Base-by-base conservation (phyloP, 805 yeast genomes). In the Myxozyma lipomycoides region DNA sequence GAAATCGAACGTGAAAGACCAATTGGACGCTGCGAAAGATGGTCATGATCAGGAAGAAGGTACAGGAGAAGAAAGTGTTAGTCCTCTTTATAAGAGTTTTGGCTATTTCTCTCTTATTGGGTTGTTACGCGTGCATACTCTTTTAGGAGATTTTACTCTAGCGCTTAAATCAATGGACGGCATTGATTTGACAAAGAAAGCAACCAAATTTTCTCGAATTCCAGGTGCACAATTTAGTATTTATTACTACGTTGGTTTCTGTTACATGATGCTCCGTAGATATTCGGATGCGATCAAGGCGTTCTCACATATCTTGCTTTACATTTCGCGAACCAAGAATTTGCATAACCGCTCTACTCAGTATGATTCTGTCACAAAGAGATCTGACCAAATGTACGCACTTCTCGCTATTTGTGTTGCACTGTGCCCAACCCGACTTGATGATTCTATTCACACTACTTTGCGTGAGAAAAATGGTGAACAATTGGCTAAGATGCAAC, bases 341-440 rank as follows among this genome's bases (percentile, higher is more conserved):
- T 67, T 72, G 62, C 62, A 57, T 40, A 68, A 69, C 56, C 67
- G 66, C 39, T 64, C 73, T 15, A 74, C 74, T 4, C 77, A 73
- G 60, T 75, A 71, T 57, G 78, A 76, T 60, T 61, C 69, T 38
- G 71, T 75, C 48, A 71, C 75, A 49, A 75, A 75, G 63, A 71
- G 73, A 57, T 67, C 75, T 15, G 79, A 74, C 49, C 79, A 75
- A 62, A 75, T 74, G 78, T 73, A 73, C 55, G 78, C 79, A 2
- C 65, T 75, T 39, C 62, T 75, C 49, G 75, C 78, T 25, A 69
- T 75, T 32, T 68, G 75, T 45, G 67, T 73, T 35, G 74, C 77
- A 19, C 64, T 76, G 35, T 68, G 71, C 44, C 78, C 79, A 45
- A 72, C 76, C 10, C 70, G 76, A 59, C 57, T 76, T 22, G 79